Conservation (phyloP, 352 stramenopile genomes). For the Phytopythium boreale region DNA sequence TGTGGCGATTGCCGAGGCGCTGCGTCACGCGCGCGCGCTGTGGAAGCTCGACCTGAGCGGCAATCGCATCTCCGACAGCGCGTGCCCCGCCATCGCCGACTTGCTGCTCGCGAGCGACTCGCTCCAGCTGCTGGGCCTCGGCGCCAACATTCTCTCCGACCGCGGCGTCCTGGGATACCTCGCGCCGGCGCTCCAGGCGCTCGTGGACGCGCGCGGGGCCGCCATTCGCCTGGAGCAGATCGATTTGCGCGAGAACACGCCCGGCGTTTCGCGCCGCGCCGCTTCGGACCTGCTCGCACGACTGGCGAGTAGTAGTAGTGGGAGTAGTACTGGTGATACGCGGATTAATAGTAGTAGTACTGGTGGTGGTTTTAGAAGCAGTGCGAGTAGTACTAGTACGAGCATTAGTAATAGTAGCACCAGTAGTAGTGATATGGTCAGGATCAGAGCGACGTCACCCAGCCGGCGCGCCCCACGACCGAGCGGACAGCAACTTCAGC, state of each 20-base stretch:
- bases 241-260: slow-evolving; percentile 42
- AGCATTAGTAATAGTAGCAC: too few relatives aligned
- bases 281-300: slow-evolving; percentile 15
- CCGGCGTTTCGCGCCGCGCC: slow-evolving; percentile 28
- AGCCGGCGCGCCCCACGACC: too few relatives aligned
- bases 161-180: slow-evolving; percentile 46
- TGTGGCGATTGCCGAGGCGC: slow-evolving; percentile 43
- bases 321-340: too few relatives aligned
- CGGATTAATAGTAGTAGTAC: too few relatives aligned
- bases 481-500: not conserved
- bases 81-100: slow-evolving; percentile 31
- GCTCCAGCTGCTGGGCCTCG: slow-evolving; percentile 48
- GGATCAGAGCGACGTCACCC: too few relatives aligned
- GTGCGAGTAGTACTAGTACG: too few relatives aligned
- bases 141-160: slow-evolving; percentile 54
- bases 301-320: not conserved
- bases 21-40: slow-evolving; percentile 41
- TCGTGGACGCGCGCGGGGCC: slow-evolving; percentile 18
- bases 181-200: slow-evolving; percentile 35
- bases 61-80: slow-evolving; percentile 61
- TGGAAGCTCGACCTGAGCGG: slow-evolving; percentile 75
- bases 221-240: slow-evolving; percentile 41
- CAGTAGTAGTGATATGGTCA: too few relatives aligned
- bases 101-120: slow-evolving; percentile 31
- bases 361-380: too few relatives aligned